These are phyloP conservation scores for Nemania sp. DNA, from an alignment of 2,329 filamentous ascomycete genomes.

Conservation along the genomic window DNA sequence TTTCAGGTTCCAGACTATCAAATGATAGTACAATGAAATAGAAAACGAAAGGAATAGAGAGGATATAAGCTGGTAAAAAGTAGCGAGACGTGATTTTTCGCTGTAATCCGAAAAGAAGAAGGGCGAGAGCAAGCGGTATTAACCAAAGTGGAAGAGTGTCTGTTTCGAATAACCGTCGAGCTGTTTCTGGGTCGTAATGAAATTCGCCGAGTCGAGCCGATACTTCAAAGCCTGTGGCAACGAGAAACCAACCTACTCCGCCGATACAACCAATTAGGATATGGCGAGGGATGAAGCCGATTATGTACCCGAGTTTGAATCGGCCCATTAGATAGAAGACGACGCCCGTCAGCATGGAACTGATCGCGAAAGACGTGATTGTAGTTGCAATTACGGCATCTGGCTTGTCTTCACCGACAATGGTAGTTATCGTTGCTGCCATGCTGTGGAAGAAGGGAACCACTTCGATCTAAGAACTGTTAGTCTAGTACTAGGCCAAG, in stretches of 20 bases:
- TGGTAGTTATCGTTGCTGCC: constrained; percentile 85
- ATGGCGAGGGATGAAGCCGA: constrained; percentile 96
- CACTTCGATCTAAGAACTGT: constrained; percentile 80
- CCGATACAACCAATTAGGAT: constrained; percentile 98
- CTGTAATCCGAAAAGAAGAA: constrained; percentile 81
- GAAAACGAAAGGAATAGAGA: constrained; percentile 80
- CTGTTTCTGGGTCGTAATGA: constrained; percentile 81
- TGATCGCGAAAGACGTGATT: constrained; percentile 89
- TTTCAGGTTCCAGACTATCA: constrained; percentile 73
- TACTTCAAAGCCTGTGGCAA: constrained; percentile 92
- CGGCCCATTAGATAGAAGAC: constrained; percentile 93
- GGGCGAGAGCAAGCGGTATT: constrained; percentile 80
- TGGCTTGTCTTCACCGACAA: constrained; percentile 82
- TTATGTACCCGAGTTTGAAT: constrained; percentile 89
- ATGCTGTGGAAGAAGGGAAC: constrained; percentile 99
- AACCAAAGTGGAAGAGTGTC: constrained; percentile 87
- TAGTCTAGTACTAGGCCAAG: constrained; percentile 24
- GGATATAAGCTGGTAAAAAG: constrained; percentile 87
- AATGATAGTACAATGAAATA: constrained; percentile 81
- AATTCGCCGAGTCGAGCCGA: constrained; percentile 89
- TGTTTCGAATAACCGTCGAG: constrained; percentile 77
- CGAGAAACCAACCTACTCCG: constrained; percentile 93
- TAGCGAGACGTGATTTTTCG: constrained; percentile 83
- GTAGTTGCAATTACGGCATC: constrained; percentile 93
- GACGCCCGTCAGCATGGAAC: constrained; percentile 88